Base-by-base conservation (phyloP, 176 grass and related monocot genomes). In the Eremochloa ophiuroides region DNA sequence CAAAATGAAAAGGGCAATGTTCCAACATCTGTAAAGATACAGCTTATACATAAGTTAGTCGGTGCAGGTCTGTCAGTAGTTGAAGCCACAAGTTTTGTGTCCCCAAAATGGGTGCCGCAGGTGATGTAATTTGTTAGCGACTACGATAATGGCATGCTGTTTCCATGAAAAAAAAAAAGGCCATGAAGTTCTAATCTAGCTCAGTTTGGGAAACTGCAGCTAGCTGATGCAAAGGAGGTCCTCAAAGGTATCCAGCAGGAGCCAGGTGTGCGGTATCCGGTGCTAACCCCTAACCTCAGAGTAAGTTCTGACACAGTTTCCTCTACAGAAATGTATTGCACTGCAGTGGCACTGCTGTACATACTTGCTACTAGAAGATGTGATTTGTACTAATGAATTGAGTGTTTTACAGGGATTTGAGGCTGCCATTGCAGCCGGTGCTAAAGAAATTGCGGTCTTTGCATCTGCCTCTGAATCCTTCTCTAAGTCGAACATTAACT, bases 1-100 rank as follows among this genome's bases (percentile, higher is more conserved):
- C 96, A 98, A 77, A 98, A 98, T 80, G 90, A 98, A 62, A 95
- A 90, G 40, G 77, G 29, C 27, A 84, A 60, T 53, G 84, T 98
- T 73, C 87, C 96, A n/a, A 77, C 96, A 88, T 80, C 90, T 25
- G 84, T 95, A 37, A 98, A 98, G 84, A 93, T 98, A 75, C 86
- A 98, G 64, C 82, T 98, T 33, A 98, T 98, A 88, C 87, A 95
- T 58, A 95, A 91, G 69, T 64, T 98, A 69, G 88, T 89, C 40
- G 83, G 80, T 42, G 91, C 88, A 70, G 96, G 96, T 33, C 71
- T 98, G 18, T 93, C 90, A 28, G 84, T 91, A 62, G 84, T 98
- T 70, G 96, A 98, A 81, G 96, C 93, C 42, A 98, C 96, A 82
- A 98, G 96, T 91, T 98, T 98, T 86, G 96, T 98, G 66, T 98